A percentile compares a stretch with the other conserved stretches of the same genome.
These are phyloP conservation scores for Fusarium mangiferae DNA, from an alignment of 2,329 filamentous ascomycete species.

Conservation along the genomic window DNA sequence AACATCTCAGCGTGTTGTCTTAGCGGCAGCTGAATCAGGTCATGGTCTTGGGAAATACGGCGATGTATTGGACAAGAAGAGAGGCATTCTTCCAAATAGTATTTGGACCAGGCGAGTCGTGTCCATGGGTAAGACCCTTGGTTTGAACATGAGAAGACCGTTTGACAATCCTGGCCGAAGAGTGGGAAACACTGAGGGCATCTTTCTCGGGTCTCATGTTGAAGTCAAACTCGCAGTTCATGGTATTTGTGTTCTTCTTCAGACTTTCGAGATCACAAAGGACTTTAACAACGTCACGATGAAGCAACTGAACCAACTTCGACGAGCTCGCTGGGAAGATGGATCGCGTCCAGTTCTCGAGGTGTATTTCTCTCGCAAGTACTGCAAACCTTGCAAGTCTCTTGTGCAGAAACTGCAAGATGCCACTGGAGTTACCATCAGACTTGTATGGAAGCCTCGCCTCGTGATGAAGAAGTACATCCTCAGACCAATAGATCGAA, in stretches of 20 bases:
- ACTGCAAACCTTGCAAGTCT: slow-evolving; percentile 45
- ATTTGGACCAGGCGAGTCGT: slow-evolving; percentile 48
- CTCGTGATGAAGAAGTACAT: slow-evolving; percentile 45
- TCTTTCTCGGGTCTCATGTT: slow-evolving; percentile 50
- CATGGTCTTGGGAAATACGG: slow-evolving; percentile 45
- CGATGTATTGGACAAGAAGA: slow-evolving; percentile 43
- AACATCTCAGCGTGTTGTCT: slow-evolving; percentile 36
- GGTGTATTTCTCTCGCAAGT: slow-evolving; percentile 50
- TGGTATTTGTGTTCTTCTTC: slow-evolving; percentile 45
- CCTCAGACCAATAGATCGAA: background rate
- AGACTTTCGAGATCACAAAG: slow-evolving; percentile 39
- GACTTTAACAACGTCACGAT: slow-evolving; percentile 35
- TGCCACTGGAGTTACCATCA: slow-evolving; percentile 44
- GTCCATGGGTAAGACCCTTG: slow-evolving; percentile 43
- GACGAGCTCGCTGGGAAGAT: slow-evolving; percentile 38
- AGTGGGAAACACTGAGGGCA: slow-evolving; percentile 25
- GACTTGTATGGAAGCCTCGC: slow-evolving; percentile 44
- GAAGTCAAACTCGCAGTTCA: slow-evolving; percentile 54
- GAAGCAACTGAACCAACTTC: slow-evolving; percentile 39
- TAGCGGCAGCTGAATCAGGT: slow-evolving; percentile 50
- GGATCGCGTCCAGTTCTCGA: slow-evolving; percentile 46
- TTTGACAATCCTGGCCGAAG: slow-evolving; percentile 41
- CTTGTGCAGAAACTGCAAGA: slow-evolving; percentile 42
- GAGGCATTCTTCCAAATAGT: slow-evolving; percentile 44
- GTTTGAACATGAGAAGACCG: slow-evolving; percentile 42